Evolutionary conservation across 768 basidiomycete species (phyloP), one percentile per base, ranked within the genome.

Genomic region (Mycena pura): DNA sequence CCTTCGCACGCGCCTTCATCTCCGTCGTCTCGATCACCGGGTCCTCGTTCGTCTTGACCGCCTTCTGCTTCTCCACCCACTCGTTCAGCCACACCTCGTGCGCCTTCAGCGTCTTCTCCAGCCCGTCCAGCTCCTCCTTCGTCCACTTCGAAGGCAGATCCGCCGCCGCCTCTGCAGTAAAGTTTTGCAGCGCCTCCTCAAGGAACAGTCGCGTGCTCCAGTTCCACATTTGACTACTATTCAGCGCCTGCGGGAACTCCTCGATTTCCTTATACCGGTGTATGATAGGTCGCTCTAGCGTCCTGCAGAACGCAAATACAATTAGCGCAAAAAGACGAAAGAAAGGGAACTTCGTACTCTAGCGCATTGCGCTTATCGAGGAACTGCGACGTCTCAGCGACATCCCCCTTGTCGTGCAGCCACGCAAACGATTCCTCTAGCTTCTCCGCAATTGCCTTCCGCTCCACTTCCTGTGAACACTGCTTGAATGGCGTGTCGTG

Each of bases 121-220:
- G 86, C 2, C 72, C 80, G 56, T 90, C 89, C 15, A 99, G 82
- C 73, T 99, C 97, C n/a, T 88, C 91, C 15, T 79, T 72, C 1
- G 95, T 95, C 86, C 91, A 97, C 71, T 91, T 92, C 0, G 90
- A 87, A 0, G 86, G 87, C 7, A 87, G 74, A 5, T 82, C 88
- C 0, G 80, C 82, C 10, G 81, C 80, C 14, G 80, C 76, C 65
- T 92, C 91, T 3, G 77, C 75, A 2, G 92, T 92, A 41, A 91
- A 76, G 73, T 96, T 96, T 57, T 80, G 72, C 6, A 81, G 81
- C 22, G 96, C 95, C 52, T 94, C 91, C 1, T 81, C 76, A 27
- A 97, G 82, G 89, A 99, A 99, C n/a, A 92, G 73, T 15, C 82
- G 88, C 59, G 86, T 91, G 75, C 83, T 89, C 92, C 86, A 99